phyloP scores from a whole-genome alignment of 345 rosid genomes.

The Mangifera indica region DNA sequence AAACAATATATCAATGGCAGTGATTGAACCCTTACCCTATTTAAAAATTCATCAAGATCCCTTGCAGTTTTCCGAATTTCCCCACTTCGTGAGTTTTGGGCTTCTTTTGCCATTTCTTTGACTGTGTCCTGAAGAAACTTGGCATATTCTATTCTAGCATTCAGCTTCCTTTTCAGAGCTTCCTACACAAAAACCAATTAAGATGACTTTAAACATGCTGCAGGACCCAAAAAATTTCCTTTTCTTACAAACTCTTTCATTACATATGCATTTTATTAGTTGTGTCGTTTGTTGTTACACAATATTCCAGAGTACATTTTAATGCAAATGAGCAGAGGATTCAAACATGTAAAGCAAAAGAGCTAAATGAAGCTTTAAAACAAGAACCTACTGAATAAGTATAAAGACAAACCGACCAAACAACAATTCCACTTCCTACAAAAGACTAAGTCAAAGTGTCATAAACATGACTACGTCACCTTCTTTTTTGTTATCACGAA shows the following conservation, averaged over 20 bases:
- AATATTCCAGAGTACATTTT: background rate
- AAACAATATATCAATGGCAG: background rate
- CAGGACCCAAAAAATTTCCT: background rate
- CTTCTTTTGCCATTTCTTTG: conserved; percentile 91
- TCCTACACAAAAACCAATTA: conserved; percentile 38
- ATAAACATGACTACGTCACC: background rate
- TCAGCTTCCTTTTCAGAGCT: conserved; percentile 65
- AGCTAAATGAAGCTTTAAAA: background rate
- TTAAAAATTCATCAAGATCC: conserved; percentile 68
- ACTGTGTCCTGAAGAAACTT: conserved; percentile 84
- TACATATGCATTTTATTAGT: background rate
- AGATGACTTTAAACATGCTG: conserved; percentile 1
- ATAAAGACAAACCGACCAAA: background rate
- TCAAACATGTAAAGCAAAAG: conserved; percentile 1
- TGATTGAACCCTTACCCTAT: conserved; percentile 35
- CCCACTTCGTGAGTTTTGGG: conserved; percentile 74
- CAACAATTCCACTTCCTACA: background rate
- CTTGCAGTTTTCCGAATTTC: conserved; percentile 64
- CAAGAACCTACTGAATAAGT: background rate
- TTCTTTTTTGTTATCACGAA: background rate
- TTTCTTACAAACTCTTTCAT: background rate
- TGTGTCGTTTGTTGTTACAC: background rate
- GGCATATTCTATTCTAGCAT: conserved; percentile 72
- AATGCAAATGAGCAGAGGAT: background rate
- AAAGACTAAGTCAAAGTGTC: background rate